These are phyloP conservation scores for Moesziomyces parantarcticus DNA, from an alignment of 1,284 basidiomycete species.

Conservation along the genomic window DNA sequence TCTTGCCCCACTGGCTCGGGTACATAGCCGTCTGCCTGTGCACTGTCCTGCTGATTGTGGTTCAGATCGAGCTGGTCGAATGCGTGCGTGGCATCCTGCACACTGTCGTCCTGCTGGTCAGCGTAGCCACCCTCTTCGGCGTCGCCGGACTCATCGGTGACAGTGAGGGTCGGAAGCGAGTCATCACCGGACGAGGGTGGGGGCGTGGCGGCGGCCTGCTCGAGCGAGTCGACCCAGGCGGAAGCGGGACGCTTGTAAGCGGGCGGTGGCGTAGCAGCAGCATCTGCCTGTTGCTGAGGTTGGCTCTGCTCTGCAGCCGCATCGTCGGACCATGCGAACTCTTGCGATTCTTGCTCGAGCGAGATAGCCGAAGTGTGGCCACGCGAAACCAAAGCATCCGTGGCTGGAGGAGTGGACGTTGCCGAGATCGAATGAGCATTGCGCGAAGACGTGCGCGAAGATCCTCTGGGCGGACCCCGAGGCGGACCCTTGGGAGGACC, in stretches of 20 bases:
- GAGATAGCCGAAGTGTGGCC: slow-evolving; percentile 19
- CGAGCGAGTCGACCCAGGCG: slow-evolving; percentile 42
- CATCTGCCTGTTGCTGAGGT: slow-evolving; percentile 6
- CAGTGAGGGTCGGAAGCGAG: slow-evolving; percentile 33
- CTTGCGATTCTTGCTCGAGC: slow-evolving; percentile 28
- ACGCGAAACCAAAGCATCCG: neutral
- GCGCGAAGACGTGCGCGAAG: slow-evolving; percentile 36
- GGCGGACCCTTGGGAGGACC: slow-evolving; percentile 32
- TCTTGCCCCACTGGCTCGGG: neutral
- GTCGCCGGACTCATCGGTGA: slow-evolving; percentile 37
- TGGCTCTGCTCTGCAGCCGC: slow-evolving; percentile 7
- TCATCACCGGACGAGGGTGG: slow-evolving; percentile 27
- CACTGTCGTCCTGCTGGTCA: neutral
- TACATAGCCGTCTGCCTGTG: slow-evolving; percentile 10
- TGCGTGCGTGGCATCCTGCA: slow-evolving; percentile 23
- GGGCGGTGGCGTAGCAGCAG: slow-evolving; percentile 24
- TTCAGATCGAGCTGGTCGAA: slow-evolving; percentile 22
- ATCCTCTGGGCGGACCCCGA: slow-evolving; percentile 40
- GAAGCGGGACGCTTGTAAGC: slow-evolving; percentile 25
- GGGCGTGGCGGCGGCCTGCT: slow-evolving; percentile 40
- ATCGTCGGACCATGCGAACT: slow-evolving; percentile 12
- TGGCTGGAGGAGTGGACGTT: slow-evolving; percentile 11
- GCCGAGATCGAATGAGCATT: slow-evolving; percentile 13
- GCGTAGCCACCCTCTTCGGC: slow-evolving; percentile 1
- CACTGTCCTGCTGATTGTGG: slow-evolving; percentile 4